Evolutionary conservation across 2,329 filamentous ascomycete genomes (phyloP).

Genomic region (Blastomyces silverae): DNA sequence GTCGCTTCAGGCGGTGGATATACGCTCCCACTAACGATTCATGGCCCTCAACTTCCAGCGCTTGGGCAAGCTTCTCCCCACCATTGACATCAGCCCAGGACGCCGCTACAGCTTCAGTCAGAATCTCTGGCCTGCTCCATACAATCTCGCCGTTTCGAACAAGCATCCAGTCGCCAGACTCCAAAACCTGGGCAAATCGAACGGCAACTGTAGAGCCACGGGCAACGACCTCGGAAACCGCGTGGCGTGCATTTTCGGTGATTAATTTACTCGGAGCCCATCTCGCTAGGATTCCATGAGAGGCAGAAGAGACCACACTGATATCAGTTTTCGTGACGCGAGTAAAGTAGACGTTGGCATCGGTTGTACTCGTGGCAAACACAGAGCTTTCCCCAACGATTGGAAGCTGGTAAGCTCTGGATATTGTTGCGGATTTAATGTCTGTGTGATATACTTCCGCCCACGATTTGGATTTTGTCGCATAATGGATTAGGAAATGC

Average conservation of each 20-base stretch:
- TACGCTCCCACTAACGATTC: slow-evolving; percentile 77
- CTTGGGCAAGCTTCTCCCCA: slow-evolving; percentile 66
- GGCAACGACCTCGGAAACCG: slow-evolving; percentile 73
- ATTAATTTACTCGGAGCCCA: slow-evolving; percentile 56
- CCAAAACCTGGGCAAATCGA: slow-evolving; percentile 62
- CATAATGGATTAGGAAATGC: slow-evolving; percentile 80
- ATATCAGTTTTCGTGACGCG: slow-evolving; percentile 70
- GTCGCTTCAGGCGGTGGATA: slow-evolving; percentile 74
- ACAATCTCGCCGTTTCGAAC: slow-evolving; percentile 72
- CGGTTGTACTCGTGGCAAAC: slow-evolving; percentile 70
- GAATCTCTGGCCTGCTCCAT: slow-evolving; percentile 76
- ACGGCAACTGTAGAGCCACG: slow-evolving; percentile 68
- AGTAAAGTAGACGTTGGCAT: slow-evolving; percentile 82
- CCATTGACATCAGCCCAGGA: slow-evolving; percentile 72
- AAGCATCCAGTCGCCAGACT: slow-evolving; percentile 69
- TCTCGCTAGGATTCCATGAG: slow-evolving; percentile 65
- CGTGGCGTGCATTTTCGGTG: slow-evolving; percentile 53
- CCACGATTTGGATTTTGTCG: slow-evolving; percentile 63
- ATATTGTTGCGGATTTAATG: slow-evolving; percentile 59
- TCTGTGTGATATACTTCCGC: slow-evolving; percentile 83
- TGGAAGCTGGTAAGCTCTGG: slow-evolving; percentile 75
- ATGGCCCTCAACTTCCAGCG: slow-evolving; percentile 78
- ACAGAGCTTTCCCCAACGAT: slow-evolving; percentile 62
- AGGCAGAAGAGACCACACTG: slow-evolving; percentile 65
- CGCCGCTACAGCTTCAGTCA: slow-evolving; percentile 73